Conservation (phyloP, 2,329 filamentous ascomycete species). For the Arthroderma uncinatum region DNA sequence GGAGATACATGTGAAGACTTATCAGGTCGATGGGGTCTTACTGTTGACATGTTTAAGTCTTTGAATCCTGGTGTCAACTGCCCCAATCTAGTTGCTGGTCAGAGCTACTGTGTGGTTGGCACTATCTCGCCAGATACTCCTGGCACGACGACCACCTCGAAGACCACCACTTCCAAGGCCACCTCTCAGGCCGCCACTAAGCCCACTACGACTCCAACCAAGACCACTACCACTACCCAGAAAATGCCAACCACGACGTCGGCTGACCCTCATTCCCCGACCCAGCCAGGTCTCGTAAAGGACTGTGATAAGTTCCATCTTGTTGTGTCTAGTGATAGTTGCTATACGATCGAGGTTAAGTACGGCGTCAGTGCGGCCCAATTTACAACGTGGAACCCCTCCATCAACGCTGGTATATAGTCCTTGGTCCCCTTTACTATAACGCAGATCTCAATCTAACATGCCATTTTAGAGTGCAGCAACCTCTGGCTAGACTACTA, state of each 20-base stretch:
- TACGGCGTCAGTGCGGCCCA: background rate
- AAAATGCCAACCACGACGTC: too few relatives aligned
- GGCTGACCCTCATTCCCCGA: constrained; percentile 2
- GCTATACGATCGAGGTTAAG: background rate
- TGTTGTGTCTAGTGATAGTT: background rate
- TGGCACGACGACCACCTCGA: background rate
- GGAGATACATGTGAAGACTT: constrained; percentile 23
- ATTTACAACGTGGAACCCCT: background rate
- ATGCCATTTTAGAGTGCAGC: background rate
- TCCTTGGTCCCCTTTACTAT: background rate
- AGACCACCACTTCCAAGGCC: too few relatives aligned
- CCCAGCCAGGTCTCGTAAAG: constrained; percentile 5
- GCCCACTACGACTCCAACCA: too few relatives aligned
- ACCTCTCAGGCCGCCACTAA: too few relatives aligned
- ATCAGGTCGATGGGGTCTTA: constrained; percentile 18
- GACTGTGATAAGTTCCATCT: constrained; percentile 6
- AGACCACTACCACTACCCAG: too few relatives aligned
- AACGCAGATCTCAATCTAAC: background rate
- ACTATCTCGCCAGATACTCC: background rate
- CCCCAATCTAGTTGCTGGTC: constrained; percentile 13
- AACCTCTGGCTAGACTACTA: background rate
- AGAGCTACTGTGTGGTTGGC: background rate
- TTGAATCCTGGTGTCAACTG: constrained; percentile 22
- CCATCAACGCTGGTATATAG: background rate
- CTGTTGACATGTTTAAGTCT: constrained; percentile 16